Evolutionary conservation across 371 early-diverging fungal species (phyloP), one percentile per base, ranked within the genome.

Genomic region (Apophysomyces variabilis): DNA sequence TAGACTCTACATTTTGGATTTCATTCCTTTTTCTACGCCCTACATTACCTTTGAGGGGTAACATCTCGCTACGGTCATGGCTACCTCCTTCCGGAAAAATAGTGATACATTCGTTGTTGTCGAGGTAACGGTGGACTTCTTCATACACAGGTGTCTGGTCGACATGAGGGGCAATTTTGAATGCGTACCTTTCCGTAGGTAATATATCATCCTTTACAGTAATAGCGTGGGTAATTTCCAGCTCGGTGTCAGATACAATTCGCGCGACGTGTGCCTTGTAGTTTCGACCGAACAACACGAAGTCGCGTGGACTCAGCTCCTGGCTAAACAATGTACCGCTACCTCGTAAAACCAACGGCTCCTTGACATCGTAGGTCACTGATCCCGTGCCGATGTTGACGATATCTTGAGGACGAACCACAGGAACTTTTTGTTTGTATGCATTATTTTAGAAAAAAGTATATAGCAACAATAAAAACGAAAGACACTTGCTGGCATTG

Each of bases 71-170:
- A 58, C 97, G 91, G 74, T 99, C 99, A 75, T 99, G 99, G 63
- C 92, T 92, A 9, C 99, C 98, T 45, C 98, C 98, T 75, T 98
- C 99, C 4, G 99, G 99, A 75, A 99, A 99, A 58, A 99, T 96
- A 11, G 97, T 97, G 13, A 98, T 87, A 66, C 95, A 93, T 50
- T 90, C 90, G 37, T 93, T 90, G 14, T 81, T 75, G 62, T 89
- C 83, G 38, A 99, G 77, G 14, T 90, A 87, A 7, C 85, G 82
- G 67, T 91, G 88, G 1, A 98, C 98, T 37, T 87, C 84, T 32
- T 83, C 73, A 77, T 95, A 98, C 73, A 98, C 92, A 7, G 84
- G 80, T 43, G 84, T 76, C 75, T 98, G 97, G 72, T 99, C 95
- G 60, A 98, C 84, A 68, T 93, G 91, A 38, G 99, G 98, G 8